Evolutionary conservation across 768 basidiomycete species (phyloP).

Genomic region (Galerina sulciceps): DNA sequence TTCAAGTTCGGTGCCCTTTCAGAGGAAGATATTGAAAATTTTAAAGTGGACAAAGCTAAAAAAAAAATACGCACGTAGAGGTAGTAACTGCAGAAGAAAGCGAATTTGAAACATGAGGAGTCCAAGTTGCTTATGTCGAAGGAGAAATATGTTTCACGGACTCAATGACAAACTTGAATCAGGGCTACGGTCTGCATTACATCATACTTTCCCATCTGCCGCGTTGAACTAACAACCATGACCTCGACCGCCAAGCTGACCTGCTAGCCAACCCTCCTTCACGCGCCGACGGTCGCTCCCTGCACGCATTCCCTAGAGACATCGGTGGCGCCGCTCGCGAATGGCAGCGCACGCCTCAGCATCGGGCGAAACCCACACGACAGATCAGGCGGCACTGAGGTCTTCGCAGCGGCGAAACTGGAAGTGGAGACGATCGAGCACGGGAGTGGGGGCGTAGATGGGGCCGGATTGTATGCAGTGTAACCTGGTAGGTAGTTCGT

Average conservation of each 20-base stretch:
- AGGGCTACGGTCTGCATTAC: too few relatives aligned
- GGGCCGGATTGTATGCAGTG: conserved; percentile 70
- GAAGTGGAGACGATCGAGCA: conserved; percentile 69
- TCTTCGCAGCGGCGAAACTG: conserved; percentile 78
- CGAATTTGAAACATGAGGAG: too few relatives aligned
- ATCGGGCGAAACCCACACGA: conserved; percentile 64
- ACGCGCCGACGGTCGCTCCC: conserved; percentile 77
- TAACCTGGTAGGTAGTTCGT: conserved; percentile 73
- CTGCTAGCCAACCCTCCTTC: conserved; percentile 62
- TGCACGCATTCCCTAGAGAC: conserved; percentile 77
- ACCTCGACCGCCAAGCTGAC: conserved; percentile 51
- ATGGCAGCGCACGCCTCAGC: conserved; percentile 79
- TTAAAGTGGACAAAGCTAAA: too few relatives aligned
- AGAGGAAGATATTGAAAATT: too few relatives aligned
- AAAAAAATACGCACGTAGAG: too few relatives aligned
- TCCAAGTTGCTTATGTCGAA: too few relatives aligned
- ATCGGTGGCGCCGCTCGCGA: conserved; percentile 78
- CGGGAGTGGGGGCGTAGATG: conserved; percentile 52
- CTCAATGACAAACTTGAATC: too few relatives aligned
- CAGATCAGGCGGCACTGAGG: conserved; percentile 72
- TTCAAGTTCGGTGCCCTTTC: too few relatives aligned
- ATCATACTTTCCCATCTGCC: too few relatives aligned
- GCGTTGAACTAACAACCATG: background rate
- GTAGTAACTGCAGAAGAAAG: too few relatives aligned
- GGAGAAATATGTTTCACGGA: too few relatives aligned